A percentile compares a stretch with the other conserved stretches of the same genome.
Evolutionary conservation across 345 rosid genomes (phyloP).

Genomic region (Trapa incisa): DNA sequence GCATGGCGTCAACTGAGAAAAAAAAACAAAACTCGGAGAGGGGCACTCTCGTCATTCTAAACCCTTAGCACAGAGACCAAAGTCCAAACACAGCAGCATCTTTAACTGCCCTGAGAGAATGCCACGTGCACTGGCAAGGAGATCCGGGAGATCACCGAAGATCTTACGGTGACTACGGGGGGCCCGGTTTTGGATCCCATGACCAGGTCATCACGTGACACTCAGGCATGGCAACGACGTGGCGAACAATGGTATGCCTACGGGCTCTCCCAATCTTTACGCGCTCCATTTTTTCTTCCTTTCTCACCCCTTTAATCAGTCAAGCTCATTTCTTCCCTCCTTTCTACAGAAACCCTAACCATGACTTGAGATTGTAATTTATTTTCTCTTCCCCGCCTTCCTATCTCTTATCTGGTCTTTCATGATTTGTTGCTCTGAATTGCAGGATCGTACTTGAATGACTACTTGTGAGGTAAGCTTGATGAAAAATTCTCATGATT

Average conservation of each 20-base stretch:
- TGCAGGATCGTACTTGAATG: not conserved
- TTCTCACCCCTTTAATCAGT: constrained; percentile 18
- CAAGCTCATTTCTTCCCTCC: constrained; percentile 4
- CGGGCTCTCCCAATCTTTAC: not conserved
- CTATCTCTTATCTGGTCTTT: not conserved
- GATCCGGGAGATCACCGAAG: constrained; percentile 14
- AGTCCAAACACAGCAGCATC: constrained; percentile 12
- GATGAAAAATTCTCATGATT: not conserved
- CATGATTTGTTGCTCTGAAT: not conserved
- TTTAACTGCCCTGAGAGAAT: constrained; percentile 16
- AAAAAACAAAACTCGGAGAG: not conserved
- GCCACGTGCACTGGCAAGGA: constrained; percentile 21
- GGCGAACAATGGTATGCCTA: constrained; percentile 7
- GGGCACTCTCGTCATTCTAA: constrained; percentile 9
- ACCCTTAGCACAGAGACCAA: not conserved
- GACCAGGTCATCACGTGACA: constrained; percentile 8
- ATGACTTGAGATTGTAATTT: not conserved
- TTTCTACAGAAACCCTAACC: constrained; percentile 2
- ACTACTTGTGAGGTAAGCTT: not conserved
- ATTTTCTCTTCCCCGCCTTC: not conserved
- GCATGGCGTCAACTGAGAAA: not conserved
- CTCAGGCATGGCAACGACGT: constrained; percentile 5
- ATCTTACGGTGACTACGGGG: constrained; percentile 7
- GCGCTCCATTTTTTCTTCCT: not conserved
- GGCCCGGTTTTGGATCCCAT: constrained; percentile 24